Base-by-base conservation (phyloP, 176 grass and related monocot species). In the Rhipidocladum racemiflorum region DNA sequence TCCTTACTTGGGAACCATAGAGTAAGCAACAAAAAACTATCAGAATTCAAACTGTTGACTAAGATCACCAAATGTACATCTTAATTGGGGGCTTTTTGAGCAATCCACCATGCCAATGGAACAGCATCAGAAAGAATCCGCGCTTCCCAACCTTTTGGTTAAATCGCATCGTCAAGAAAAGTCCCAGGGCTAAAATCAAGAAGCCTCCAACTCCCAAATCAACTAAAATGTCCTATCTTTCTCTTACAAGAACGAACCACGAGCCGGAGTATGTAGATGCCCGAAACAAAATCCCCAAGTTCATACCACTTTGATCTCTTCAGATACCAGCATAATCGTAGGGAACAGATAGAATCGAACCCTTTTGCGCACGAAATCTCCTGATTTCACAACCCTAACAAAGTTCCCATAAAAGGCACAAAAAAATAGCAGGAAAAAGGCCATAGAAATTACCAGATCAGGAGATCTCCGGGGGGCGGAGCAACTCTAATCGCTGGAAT, bases 371-470 rank as follows among this genome's bases (percentile, higher is more conserved):
- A 59, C 29, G 24, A 32, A 61, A 28, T 20, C 20, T 25, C 40
- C 28, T 46, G 60, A 29, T 56, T 81, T 43, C 53, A 67, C 66
- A 54, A 10, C 3, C 79, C 25, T 28, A 23, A 23, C 11, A 8
- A 56, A 32, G 38, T 32, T 72, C 59, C 27, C 39, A 82, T 29
- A 11, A 5, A 34, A 79, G 40, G 60, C 61, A 61, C 18, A 15
- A 50, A 21, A 46, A 48, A 32, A 64, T 46, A 21, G 20, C 20
- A 49, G 67, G 28, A 48, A 72, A 72, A 61, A 21, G 12, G 42
- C 5, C 8, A 49, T 12, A 20, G 20, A 60, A 32, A 44, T 48
- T 72, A 82, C 80, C 68, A 82, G 55, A 82, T 82, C 54, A 62
- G 55, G 10, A 29, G 17, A 8, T 36, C 61, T 49, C 40, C 54